Evolutionary conservation across 179 eudicot species (phyloP).

Genomic region (Spinacia oleracea): DNA sequence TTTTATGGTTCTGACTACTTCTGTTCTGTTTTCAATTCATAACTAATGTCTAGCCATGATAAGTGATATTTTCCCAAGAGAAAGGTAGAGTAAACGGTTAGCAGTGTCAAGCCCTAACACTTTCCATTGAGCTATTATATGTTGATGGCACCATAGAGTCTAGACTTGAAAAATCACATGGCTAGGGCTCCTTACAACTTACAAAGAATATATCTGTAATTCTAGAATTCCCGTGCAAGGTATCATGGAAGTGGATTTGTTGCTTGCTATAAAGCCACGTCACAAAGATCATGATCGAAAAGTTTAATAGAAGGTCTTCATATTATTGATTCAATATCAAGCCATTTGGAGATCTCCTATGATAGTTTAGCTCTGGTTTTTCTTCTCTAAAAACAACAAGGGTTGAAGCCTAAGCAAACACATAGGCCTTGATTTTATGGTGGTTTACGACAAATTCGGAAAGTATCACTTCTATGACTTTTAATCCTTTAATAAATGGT

Average conservation of each 20-base stretch:
- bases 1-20: too few species aligned
- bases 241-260: neutral
- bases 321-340: neutral
- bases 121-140: neutral
- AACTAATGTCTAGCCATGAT: neutral
- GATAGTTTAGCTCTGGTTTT: neutral
- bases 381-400: neutral
- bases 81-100: too few species aligned
- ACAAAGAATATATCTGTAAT: too few species aligned
- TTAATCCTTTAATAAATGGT: neutral
- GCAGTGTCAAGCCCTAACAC: neutral
- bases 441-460: neutral
- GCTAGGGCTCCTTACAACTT: too few species aligned
- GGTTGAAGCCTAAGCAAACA: neutral
- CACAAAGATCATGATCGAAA: neutral
- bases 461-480: neutral
- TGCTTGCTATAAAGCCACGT: neutral
- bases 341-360: too few species aligned
- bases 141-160: neutral
- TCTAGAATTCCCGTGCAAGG: neutral
- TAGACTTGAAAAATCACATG: neutral
- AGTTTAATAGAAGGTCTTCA: neutral
- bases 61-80: neutral
- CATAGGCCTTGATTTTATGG: neutral
- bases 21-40: neutral